A percentile compares a stretch with the other conserved stretches of the same genome.
These are phyloP conservation scores for Nymphaea colorata DNA, from an alignment of 164 flowering plant genomes.

Conservation along the genomic window DNA sequence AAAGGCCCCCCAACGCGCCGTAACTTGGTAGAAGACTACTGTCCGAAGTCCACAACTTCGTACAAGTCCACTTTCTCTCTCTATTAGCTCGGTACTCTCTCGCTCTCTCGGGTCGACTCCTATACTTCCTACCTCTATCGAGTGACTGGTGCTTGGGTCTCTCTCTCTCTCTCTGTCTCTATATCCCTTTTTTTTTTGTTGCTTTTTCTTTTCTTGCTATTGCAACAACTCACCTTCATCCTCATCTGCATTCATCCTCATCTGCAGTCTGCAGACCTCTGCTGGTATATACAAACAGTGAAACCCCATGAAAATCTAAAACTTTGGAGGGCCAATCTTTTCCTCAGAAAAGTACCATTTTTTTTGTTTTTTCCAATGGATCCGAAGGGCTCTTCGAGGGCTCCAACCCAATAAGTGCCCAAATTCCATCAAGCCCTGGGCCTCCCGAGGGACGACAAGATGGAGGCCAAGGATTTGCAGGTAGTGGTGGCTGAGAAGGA, in stretches of 20 bases:
- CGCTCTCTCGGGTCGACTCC: too few relatives aligned
- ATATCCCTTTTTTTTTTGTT: background rate
- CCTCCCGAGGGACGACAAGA: constrained; percentile 26
- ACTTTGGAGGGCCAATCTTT: background rate
- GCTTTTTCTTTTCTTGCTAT: background rate
- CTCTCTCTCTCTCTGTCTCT: background rate
- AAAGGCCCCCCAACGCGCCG: background rate
- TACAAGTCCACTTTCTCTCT: background rate
- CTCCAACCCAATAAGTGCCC: constrained; percentile 18
- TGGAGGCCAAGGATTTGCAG: constrained; percentile 42
- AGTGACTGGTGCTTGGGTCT: background rate
- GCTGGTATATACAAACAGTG: background rate
- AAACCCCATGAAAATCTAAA: background rate
- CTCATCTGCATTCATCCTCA: background rate
- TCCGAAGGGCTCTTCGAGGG: constrained; percentile 39
- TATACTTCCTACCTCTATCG: too few relatives aligned
- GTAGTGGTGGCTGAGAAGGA: constrained; percentile 53
- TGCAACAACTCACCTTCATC: background rate
- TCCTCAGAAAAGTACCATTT: background rate
- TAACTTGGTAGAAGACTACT: background rate
- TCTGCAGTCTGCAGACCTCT: background rate
- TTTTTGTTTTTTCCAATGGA: constrained; percentile 29
- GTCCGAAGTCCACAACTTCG: background rate
- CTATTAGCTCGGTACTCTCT: background rate
- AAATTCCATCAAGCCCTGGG: constrained; percentile 30